Evolutionary conservation across 2,329 filamentous ascomycete species (phyloP).

Genomic region (Diplodia corticola): DNA sequence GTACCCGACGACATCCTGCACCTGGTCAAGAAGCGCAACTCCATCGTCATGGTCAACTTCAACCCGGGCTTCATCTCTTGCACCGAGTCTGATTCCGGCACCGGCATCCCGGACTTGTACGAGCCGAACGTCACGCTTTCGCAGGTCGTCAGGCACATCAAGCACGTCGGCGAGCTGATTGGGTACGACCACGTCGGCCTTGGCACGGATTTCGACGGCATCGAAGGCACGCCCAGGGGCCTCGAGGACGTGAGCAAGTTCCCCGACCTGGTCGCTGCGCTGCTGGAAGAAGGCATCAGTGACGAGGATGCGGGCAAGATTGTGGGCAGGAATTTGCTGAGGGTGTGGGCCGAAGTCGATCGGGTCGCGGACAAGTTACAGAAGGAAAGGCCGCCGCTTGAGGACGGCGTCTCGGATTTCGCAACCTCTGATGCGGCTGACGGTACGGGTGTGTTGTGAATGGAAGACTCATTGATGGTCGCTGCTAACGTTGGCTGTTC

Average conservation of each 20-base stretch:
- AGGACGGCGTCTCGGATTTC: slow-evolving; percentile 43
- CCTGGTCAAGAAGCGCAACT: slow-evolving; percentile 70
- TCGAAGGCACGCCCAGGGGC: slow-evolving; percentile 65
- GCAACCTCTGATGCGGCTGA: background rate
- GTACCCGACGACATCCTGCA: slow-evolving; percentile 81
- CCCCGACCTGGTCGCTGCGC: slow-evolving; percentile 72
- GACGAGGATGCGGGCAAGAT: slow-evolving; percentile 74
- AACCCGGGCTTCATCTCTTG: slow-evolving; percentile 81
- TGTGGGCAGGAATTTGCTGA: slow-evolving; percentile 75
- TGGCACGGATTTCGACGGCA: slow-evolving; percentile 88
- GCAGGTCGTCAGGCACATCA: slow-evolving; percentile 78
- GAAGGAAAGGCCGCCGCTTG: slow-evolving; percentile 44
- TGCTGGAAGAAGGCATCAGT: slow-evolving; percentile 71
- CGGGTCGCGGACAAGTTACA: slow-evolving; percentile 67
- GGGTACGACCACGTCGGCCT: slow-evolving; percentile 87
- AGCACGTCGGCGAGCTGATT: slow-evolving; percentile 77
- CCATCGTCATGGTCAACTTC: slow-evolving; percentile 91
- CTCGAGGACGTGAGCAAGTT: slow-evolving; percentile 85
- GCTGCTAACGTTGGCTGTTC: background rate
- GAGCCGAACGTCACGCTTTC: slow-evolving; percentile 69
- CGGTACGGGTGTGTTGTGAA: background rate
- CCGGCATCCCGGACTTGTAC: slow-evolving; percentile 68
- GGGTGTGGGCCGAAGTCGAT: slow-evolving; percentile 83
- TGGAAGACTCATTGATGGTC: background rate
- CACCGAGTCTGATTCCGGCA: slow-evolving; percentile 56